Conservation (phyloP, 2,329 filamentous ascomycete species). For the Paramyrothecium roridum region DNA sequence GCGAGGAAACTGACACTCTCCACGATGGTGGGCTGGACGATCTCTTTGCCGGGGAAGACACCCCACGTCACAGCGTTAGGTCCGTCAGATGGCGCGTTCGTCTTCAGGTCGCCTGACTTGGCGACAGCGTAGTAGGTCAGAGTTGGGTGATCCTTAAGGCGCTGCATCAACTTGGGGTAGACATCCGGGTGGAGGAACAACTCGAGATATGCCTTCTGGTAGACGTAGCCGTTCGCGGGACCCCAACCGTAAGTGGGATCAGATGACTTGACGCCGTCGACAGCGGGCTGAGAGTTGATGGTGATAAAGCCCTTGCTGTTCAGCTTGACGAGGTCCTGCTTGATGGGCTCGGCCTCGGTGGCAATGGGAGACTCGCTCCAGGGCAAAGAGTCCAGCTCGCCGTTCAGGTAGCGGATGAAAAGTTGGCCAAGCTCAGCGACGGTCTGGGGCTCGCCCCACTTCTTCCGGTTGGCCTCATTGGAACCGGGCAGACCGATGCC, state of each 20-base stretch:
- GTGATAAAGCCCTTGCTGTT: conserved; percentile 87
- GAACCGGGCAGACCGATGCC: conserved; percentile 91
- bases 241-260: conserved; percentile 92
- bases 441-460: conserved; percentile 84
- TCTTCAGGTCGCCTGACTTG: conserved; percentile 75
- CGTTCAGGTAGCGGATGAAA: conserved; percentile 82
- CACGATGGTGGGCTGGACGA: conserved; percentile 99
- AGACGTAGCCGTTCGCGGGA: conserved; percentile 91
- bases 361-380: conserved; percentile 93
- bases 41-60: conserved; percentile 97
- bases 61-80: conserved; percentile 99
- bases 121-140: conserved; percentile 94
- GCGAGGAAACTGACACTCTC: conserved; percentile 96
- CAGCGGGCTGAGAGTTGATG: conserved; percentile 95
- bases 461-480: conserved; percentile 92
- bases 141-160: conserved; percentile 74
- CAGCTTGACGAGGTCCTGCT: conserved; percentile 71
- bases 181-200: conserved; percentile 80
- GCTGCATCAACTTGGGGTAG: conserved; percentile 71
- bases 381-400: conserved; percentile 76
- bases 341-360: conserved; percentile 76
- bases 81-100: conserved; percentile 79
- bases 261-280: conserved; percentile 85
- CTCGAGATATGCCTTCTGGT: conserved; percentile 97
- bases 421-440: conserved; percentile 77